These are phyloP conservation scores for Effrenium voratum DNA, from an alignment of 73 alveolate species.

Conservation along the genomic window DNA sequence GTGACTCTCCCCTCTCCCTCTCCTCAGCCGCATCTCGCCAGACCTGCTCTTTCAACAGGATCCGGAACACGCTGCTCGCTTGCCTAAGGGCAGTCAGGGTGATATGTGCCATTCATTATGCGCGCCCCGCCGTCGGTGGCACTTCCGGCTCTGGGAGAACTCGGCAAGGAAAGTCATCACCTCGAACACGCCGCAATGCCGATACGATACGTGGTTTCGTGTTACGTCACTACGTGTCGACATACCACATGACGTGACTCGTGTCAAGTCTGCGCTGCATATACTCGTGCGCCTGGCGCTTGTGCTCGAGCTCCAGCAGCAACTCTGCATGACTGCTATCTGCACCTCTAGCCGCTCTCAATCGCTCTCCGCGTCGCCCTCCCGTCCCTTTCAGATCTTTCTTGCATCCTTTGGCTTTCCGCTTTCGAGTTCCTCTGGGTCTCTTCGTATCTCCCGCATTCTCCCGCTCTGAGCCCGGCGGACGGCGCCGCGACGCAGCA, in stretches of 20 bases:
- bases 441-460: no score
- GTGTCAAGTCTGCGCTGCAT: neutral
- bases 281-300: slow-evolving; percentile 31
- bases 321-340: slow-evolving; percentile 36
- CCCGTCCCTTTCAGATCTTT: neutral
- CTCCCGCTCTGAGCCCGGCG: no score
- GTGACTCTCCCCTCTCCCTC: no score
- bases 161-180: slow-evolving; percentile 51
- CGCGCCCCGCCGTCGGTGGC: slow-evolving; percentile 24
- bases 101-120: neutral
- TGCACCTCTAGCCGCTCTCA: slow-evolving; percentile 30
- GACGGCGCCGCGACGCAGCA: slow-evolving; percentile 36
- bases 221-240: no score
- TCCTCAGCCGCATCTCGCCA: slow-evolving; percentile 68
- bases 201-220: neutral
- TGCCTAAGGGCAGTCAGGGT: slow-evolving; percentile 9
- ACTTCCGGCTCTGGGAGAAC: slow-evolving; percentile 35
- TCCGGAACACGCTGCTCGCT: slow-evolving; percentile 34
- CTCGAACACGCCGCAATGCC: neutral
- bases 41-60: slow-evolving; percentile 30
- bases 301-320: slow-evolving; percentile 14
- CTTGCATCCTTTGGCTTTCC: neutral
- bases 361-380: neutral
- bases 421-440: no score
- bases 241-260: no score